Conservation (phyloP, 2,329 filamentous ascomycete genomes). For the Dendrostoma leiphaemia region DNA sequence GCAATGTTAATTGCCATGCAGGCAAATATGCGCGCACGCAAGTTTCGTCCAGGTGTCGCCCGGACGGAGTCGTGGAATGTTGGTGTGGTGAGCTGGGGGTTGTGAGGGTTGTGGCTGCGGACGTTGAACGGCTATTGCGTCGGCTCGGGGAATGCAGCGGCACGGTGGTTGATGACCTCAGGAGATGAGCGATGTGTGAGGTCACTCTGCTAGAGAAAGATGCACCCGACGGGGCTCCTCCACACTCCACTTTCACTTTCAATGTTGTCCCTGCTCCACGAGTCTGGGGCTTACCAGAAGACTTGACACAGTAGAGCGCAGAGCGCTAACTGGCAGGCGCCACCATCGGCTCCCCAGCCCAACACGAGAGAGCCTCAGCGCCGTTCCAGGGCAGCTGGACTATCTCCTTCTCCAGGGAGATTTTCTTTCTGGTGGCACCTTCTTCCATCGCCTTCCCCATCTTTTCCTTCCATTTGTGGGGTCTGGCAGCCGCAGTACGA, state of each 20-base stretch:
- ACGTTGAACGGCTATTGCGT: not conserved
- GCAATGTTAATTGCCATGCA: not conserved
- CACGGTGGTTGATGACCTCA: not conserved
- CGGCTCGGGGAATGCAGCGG: not conserved
- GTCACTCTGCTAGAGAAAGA: not conserved
- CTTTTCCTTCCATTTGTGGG: conserved; percentile 6
- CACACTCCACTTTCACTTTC: too few species aligned
- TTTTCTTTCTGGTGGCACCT: conserved; percentile 1
- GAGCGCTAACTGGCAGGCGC: too few species aligned
- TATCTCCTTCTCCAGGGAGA: too few species aligned
- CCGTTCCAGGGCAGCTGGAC: not conserved
- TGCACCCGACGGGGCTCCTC: too few species aligned
- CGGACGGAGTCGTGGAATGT: too few species aligned
- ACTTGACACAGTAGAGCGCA: too few species aligned
- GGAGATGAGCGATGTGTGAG: not conserved
- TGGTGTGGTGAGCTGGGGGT: not conserved
- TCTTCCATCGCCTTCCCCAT: conserved; percentile 8
- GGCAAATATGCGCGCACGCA: not conserved
- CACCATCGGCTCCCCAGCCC: too few species aligned
- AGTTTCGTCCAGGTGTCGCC: too few species aligned
- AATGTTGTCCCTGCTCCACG: too few species aligned
- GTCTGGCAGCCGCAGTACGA: not conserved
- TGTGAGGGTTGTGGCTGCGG: too few species aligned
- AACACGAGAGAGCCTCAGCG: too few species aligned
- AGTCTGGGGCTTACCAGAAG: too few species aligned